phyloP scores from a whole-genome alignment of 345 rosid genomes.

The Geranium rotundifolium region DNA sequence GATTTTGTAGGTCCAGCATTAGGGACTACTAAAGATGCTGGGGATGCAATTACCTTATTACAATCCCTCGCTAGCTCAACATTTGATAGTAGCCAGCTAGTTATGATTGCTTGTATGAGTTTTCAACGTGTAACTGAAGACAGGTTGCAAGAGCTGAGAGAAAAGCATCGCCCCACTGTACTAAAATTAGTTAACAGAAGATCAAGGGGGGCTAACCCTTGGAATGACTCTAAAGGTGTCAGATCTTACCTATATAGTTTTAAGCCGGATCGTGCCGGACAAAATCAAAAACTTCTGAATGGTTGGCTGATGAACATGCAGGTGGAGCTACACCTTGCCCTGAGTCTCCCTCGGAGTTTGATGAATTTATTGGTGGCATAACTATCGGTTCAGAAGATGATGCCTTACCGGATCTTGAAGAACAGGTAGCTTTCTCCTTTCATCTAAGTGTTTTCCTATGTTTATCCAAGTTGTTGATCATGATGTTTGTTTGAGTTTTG shows the following conservation, averaged over 20 bases:
- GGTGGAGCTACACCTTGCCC: slow-evolving; percentile 23
- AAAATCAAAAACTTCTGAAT: slow-evolving; percentile 27
- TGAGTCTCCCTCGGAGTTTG: slow-evolving; percentile 24
- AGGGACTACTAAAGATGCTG: slow-evolving; percentile 76
- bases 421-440: slow-evolving; percentile 43
- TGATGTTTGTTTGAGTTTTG: background rate
- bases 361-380: slow-evolving; percentile 30
- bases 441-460: slow-evolving; percentile 3
- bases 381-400: slow-evolving; percentile 35
- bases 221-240: slow-evolving; percentile 79
- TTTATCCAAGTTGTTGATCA: background rate
- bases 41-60: slow-evolving; percentile 77
- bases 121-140: slow-evolving; percentile 61
- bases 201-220: slow-evolving; percentile 37
- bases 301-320: slow-evolving; percentile 11
- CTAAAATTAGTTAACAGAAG: slow-evolving; percentile 55
- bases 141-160: slow-evolving; percentile 62
- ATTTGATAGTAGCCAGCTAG: slow-evolving; percentile 95
- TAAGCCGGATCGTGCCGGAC: slow-evolving; percentile 46
- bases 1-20: slow-evolving; percentile 67
- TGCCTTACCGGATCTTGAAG: slow-evolving; percentile 74
- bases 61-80: slow-evolving; percentile 89
- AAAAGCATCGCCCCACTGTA: slow-evolving; percentile 63
- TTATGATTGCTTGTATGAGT: slow-evolving; percentile 86
- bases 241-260: slow-evolving; percentile 79